Percentiles rank a stretch among this genome's conserved stretches.
Evolutionary conservation across 108 stramenopile species (phyloP).

Genomic region (Cyclotella atomus): DNA sequence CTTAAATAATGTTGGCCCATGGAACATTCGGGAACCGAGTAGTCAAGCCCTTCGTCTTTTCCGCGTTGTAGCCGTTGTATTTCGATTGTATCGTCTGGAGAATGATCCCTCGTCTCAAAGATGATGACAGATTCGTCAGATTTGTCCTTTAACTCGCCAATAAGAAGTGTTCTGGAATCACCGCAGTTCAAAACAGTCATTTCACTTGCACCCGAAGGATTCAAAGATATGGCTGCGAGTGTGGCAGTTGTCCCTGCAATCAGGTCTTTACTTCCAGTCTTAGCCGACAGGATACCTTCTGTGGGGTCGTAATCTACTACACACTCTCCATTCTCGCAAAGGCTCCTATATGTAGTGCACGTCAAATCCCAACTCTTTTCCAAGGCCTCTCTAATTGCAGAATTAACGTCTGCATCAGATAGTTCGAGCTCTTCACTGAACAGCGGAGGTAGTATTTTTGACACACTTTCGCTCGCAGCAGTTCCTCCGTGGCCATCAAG

Average conservation of each 20-base stretch:
- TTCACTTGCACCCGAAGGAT: constrained; percentile 49
- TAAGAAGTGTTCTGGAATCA: constrained; percentile 69
- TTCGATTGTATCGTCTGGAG: constrained; percentile 63
- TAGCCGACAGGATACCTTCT: constrained; percentile 72
- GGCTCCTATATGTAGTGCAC: constrained; percentile 63
- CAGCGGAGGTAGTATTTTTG: constrained; percentile 55
- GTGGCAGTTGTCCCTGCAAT: constrained; percentile 78
- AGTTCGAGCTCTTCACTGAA: constrained; percentile 50
- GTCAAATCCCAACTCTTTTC: constrained; percentile 57
- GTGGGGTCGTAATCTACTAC: constrained; percentile 72
- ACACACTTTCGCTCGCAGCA: constrained; percentile 63
- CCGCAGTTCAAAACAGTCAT: constrained; percentile 79
- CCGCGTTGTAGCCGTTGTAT: constrained; percentile 56
- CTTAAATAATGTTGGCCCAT: constrained; percentile 54
- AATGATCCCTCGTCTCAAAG: constrained; percentile 75
- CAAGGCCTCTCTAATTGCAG: constrained; percentile 39
- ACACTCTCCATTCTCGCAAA: constrained; percentile 64
- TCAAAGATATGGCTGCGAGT: constrained; percentile 59
- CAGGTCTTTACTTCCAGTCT: constrained; percentile 63
- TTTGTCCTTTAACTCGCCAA: constrained; percentile 37
- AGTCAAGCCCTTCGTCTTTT: constrained; percentile 54
- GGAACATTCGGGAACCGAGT: constrained; percentile 67
- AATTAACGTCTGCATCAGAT: constrained; percentile 14
- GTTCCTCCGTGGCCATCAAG: constrained; percentile 85
- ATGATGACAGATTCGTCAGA: constrained; percentile 51